Evolutionary conservation across 2,329 filamentous ascomycete species (phyloP), one percentile per base, ranked within the genome.

Genomic region (Ophiocordyceps sinensis): DNA sequence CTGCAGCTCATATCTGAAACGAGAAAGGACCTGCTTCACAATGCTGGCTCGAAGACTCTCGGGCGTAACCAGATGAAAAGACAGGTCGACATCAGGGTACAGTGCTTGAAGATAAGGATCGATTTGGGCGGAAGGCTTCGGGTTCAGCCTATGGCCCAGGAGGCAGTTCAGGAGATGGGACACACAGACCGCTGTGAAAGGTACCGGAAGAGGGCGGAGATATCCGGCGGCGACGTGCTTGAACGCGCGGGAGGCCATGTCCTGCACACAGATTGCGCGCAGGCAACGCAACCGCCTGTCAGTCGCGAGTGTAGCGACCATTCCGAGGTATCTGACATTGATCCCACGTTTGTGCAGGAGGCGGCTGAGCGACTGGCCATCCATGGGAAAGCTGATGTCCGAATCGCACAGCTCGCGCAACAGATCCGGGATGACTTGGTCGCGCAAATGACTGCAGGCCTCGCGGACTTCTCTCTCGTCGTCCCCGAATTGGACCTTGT

Each of bases 341-440:
- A 98, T 88, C 64, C 91, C 91, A 35, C 89, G 85, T 71, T 94
- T 94, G 69, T 98, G 91, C 56, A 98, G 71, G 40, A 95, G 75
- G 49, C 80, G 79, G 53, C 82, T 85, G 44, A 98, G 70, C 17
- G 89, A 95, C 54, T 84, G 77, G n/a, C 91, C 91, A 53, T 98
- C 93, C 86, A 96, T 95, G 12, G 91, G 91, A 68, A 96, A 96
- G 53, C 89, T 91, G 49, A 94, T 82, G 51, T 98, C 89, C 7
- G 86, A 88, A 49, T 94, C 85, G 56, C 83, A 82, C 44, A 98
- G 74, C 53, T 98, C 89, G 46, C 82, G 79, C 43, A 96, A 65
- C 43, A 98, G 71, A 42, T 82, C 77, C n/a, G 89, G 87, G 48
- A 98, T 82, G 41, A 86, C 76, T 45, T 82, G 79, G 9, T 78